Evolutionary conservation across 495 filamentous ascomycete genomes (phyloP).

Genomic region (Xylaria bambusicola): DNA sequence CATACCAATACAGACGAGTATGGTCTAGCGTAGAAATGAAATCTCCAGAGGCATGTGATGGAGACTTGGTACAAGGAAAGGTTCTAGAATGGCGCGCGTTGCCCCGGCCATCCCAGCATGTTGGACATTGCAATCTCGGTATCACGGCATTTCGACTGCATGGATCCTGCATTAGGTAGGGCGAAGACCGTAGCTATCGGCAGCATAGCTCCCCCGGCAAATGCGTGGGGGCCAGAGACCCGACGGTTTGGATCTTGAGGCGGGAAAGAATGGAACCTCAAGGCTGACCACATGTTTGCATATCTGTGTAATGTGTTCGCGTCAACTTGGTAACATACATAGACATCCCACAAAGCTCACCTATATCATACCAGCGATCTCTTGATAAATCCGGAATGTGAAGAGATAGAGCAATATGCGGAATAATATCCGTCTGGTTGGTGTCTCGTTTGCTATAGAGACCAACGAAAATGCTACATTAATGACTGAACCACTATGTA

Average conservation of each 20-base stretch:
- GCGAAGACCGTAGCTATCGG: not conserved
- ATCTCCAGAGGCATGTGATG: not conserved
- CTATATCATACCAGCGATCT: not conserved
- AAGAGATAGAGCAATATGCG: too few relatives aligned
- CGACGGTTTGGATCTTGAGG: not conserved
- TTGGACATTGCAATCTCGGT: not conserved
- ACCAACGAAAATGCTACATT: too few relatives aligned
- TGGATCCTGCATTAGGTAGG: conserved; percentile 2
- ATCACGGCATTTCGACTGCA: not conserved
- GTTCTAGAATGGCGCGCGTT: not conserved
- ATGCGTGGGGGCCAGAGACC: not conserved
- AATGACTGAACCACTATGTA: too few relatives aligned
- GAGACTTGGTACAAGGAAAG: not conserved
- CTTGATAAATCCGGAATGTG: not conserved
- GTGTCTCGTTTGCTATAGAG: too few relatives aligned
- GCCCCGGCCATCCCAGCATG: not conserved
- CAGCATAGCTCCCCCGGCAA: not conserved
- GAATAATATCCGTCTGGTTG: too few relatives aligned
- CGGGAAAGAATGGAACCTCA: not conserved
- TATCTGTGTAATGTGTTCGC: not conserved
- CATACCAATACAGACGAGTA: not conserved
- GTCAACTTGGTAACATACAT: not conserved
- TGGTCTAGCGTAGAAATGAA: not conserved
- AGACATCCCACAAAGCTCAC: not conserved
- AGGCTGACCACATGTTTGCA: not conserved